Evolutionary conservation across 257 asterid genomes (phyloP).

Genomic region (Solanum peruvianum): DNA sequence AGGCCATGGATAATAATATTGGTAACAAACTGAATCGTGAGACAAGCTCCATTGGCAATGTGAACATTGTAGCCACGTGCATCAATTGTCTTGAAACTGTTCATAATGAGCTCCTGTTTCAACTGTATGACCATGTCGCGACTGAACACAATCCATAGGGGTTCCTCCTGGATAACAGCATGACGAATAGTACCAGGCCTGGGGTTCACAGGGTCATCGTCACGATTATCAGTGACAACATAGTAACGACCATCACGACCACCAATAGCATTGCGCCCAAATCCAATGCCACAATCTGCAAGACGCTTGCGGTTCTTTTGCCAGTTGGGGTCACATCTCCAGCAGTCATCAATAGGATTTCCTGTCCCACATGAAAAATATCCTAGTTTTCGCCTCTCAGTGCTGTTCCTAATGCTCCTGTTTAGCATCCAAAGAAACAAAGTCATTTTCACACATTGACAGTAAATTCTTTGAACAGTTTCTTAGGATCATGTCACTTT

Average conservation of each 20-base stretch:
- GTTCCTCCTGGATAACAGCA: constrained; percentile 83
- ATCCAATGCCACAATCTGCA: constrained; percentile 85
- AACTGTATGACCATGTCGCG: constrained; percentile 76
- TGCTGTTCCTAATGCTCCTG: constrained; percentile 73
- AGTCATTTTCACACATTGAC: neutral
- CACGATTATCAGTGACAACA: constrained; percentile 60
- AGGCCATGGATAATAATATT: constrained; percentile 76
- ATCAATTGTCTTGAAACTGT: constrained; percentile 85
- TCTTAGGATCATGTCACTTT: neutral
- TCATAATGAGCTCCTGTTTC: constrained; percentile 86
- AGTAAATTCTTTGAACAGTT: neutral
- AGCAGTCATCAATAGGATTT: constrained; percentile 85
- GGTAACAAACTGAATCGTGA: constrained; percentile 66
- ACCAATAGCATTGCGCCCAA: constrained; percentile 86
- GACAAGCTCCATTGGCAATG: constrained; percentile 73
- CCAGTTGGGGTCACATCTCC: constrained; percentile 88
- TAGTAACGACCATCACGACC: constrained; percentile 84
- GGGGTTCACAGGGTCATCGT: constrained; percentile 79
- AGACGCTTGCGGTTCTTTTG: constrained; percentile 74
- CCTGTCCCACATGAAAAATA: constrained; percentile 88
- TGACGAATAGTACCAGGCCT: constrained; percentile 83
- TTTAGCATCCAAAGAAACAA: neutral
- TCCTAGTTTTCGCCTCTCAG: constrained; percentile 77
- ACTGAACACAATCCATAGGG: constrained; percentile 85
- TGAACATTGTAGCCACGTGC: constrained; percentile 81